Evolutionary conservation across 306 rosid species (phyloP).

Genomic region (Vigna angularis): DNA sequence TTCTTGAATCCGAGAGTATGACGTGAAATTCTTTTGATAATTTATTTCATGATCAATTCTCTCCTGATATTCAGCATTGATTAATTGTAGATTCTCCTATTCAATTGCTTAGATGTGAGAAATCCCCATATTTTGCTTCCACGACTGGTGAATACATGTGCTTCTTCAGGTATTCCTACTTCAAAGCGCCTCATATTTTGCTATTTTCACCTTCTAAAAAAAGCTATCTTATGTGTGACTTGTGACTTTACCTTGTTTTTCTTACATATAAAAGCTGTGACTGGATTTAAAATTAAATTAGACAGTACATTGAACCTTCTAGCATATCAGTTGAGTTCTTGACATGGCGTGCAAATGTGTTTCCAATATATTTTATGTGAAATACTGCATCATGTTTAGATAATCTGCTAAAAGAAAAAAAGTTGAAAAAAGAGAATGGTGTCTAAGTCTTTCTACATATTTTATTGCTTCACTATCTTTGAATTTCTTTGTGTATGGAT

Average conservation of each 20-base stretch:
- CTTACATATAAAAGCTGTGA: conserved; percentile 7
- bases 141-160: conserved; percentile 63
- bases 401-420: conserved; percentile 20
- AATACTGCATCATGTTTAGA: not conserved
- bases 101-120: conserved; percentile 85
- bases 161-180: conserved; percentile 70
- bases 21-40: not conserved
- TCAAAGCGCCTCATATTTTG: conserved; percentile 28
- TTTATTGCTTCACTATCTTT: conserved; percentile 11
- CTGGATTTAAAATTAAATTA: conserved; percentile 14
- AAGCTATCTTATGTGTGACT: not conserved
- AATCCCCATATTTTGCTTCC: conserved; percentile 76
- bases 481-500: not conserved
- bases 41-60: conserved; percentile 25
- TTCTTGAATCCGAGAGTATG: conserved; percentile 2
- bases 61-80: conserved; percentile 40
- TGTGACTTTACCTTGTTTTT: conserved; percentile 15
- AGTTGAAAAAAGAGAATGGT: not conserved
- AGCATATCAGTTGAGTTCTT: not conserved
- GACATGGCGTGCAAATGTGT: conserved; percentile 6
- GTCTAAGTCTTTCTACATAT: not conserved
- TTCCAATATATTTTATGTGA: conserved; percentile 16
- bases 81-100: conserved; percentile 72
- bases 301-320: conserved; percentile 21
- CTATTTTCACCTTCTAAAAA: conserved; percentile 23